Evolutionary conservation across 2,329 filamentous ascomycete species (phyloP), one percentile per base, ranked within the genome.

Genomic region (Penicillium sp.): DNA sequence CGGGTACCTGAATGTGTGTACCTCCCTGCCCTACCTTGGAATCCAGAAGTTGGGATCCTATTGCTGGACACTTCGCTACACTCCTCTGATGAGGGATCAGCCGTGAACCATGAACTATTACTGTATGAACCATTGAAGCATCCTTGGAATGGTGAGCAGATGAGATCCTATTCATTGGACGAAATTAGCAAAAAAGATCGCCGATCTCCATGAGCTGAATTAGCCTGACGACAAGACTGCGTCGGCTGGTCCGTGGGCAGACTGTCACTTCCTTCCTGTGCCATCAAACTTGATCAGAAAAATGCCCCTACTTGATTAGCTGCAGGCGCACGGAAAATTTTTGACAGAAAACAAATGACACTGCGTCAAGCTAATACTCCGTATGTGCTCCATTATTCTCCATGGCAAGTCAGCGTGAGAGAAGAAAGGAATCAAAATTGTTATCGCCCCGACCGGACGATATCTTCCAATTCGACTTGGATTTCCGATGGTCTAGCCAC

Each of bases 401-500:
- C 24, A 47, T 28, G 24, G 26, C 17, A 47, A 7, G 6, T n/a
- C 45, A 24, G 17, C 24, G 17, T 8, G 26, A 30, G 45, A 26
- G 24, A 28, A 33, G 47, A 10, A 49, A 30, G 30, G 17, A 15
- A 50, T 28, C 9, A 33, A 50, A 50, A 12, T 33, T 13, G 22
- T 47, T 10, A 26, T 47, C 44, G 26, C 10, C 10, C 10, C 49
- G 49, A 51, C 49, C 49, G 49, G 28, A 15, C 28, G 28, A 51
- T 7, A 35, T 50, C 47, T 33, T 33, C 47, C 26, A 33, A 50
- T 33, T 50, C 15, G 26, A 50, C 47, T 33, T 51, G 12, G 19
- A 15, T 22, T 51, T 22, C 49, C 53, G 59, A 54, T 54, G 56
- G 53, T 54, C 13, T 35, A 44, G 38, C 35, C 44, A 49, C 50